phyloP scores from a whole-genome alignment of 2,329 filamentous ascomycete genomes.

The Aspergillus pseudoviridinutans region DNA sequence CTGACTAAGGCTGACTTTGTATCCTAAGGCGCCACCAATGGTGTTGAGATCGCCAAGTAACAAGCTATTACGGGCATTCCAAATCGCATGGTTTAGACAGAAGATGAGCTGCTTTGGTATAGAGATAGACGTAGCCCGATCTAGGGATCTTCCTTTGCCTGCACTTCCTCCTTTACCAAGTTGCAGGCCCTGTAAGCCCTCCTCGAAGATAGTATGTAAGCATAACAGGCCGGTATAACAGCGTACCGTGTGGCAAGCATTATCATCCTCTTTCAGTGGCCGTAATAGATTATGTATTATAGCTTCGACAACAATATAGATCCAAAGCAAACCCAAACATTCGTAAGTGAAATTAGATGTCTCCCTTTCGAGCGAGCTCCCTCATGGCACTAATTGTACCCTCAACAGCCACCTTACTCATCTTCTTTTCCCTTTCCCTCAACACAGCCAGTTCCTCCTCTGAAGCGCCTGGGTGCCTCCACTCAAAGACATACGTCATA shows the following conservation, averaged over 20 bases:
- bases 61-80: neutral
- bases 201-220: neutral
- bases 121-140: neutral
- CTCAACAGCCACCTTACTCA: neutral
- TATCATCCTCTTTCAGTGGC: neutral
- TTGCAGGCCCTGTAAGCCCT: neutral
- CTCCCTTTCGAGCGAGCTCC: neutral
- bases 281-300: neutral
- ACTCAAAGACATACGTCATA: neutral
- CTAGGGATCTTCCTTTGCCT: neutral
- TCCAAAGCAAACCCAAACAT: no score
- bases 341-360: neutral
- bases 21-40: slow-evolving; percentile 57
- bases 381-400: neutral
- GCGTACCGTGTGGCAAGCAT: neutral
- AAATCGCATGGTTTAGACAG: neutral
- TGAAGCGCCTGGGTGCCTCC: neutral
- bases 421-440: neutral
- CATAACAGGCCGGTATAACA: neutral
- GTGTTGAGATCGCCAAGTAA: slow-evolving; percentile 64
- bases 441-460: neutral
- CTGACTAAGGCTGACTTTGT: neutral
- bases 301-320: neutral
- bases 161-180: no score
- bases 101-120: neutral